Evolutionary conservation across 352 stramenopile species (phyloP).

Genomic region (Phytophthora rubi): DNA sequence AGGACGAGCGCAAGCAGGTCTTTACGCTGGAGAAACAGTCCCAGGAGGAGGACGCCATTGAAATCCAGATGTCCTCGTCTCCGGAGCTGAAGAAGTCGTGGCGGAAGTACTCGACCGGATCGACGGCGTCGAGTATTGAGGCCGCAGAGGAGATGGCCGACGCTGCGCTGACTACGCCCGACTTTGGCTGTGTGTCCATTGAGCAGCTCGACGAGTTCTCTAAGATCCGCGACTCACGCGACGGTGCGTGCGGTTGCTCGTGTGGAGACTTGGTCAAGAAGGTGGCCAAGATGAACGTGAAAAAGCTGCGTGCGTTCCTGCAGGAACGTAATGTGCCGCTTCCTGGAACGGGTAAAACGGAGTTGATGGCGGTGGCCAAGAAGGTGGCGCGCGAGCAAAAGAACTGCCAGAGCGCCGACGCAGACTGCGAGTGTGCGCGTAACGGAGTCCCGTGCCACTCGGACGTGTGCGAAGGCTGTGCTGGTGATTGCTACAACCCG

Average conservation of each 20-base stretch:
- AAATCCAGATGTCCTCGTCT: slow-evolving; percentile 36
- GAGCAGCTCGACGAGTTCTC: slow-evolving; percentile 87
- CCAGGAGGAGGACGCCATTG: slow-evolving; percentile 33
- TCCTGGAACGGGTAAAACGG: slow-evolving; percentile 57
- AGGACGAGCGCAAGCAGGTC: slow-evolving; percentile 73
- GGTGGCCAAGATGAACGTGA: slow-evolving; percentile 86
- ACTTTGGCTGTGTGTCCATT: slow-evolving; percentile 83
- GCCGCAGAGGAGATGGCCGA: slow-evolving; percentile 29
- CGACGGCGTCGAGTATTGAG: slow-evolving; percentile 26
- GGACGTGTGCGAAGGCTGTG: slow-evolving; percentile 77
- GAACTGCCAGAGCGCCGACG: slow-evolving; percentile 69
- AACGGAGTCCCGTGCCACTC: slow-evolving; percentile 82
- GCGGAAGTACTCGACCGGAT: slow-evolving; percentile 44
- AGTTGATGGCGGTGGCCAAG: slow-evolving; percentile 75
- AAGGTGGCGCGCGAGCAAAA: slow-evolving; percentile 66
- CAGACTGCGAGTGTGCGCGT: slow-evolving; percentile 75
- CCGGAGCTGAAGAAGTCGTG: slow-evolving; percentile 31
- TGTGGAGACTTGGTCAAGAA: slow-evolving; percentile 87
- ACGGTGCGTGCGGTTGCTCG: slow-evolving; percentile 76
- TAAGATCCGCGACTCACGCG: slow-evolving; percentile 82
- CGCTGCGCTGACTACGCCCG: slow-evolving; percentile 41
- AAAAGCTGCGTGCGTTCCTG: slow-evolving; percentile 78
- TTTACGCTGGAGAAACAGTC: slow-evolving; percentile 52
- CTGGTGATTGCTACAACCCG: slow-evolving; percentile 76
- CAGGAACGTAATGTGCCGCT: slow-evolving; percentile 58